Percentiles rank a stretch among this genome's conserved stretches.
Evolutionary conservation across 257 asterid genomes (phyloP).

Genomic region (Solanum pennellii): DNA sequence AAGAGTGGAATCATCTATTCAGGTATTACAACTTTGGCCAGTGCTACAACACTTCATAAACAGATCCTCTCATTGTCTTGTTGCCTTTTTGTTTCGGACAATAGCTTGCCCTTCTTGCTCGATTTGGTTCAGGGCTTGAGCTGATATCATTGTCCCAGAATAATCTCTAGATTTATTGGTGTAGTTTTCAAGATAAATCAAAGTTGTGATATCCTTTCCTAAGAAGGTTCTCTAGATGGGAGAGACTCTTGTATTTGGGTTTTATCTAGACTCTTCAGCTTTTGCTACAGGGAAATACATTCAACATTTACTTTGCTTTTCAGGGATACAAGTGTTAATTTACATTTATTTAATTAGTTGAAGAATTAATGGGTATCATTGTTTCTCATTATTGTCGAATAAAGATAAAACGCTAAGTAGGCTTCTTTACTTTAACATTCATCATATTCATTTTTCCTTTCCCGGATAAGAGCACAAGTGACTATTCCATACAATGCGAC

Average conservation of each 20-base stretch:
- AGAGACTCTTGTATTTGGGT: background rate
- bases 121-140: constrained; percentile 56
- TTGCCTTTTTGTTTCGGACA: constrained; percentile 40
- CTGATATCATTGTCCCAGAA: constrained; percentile 47
- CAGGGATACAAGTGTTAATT: background rate
- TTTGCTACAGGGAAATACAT: background rate
- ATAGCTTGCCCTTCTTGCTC: constrained; percentile 38
- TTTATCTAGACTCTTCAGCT: background rate
- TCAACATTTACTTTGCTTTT: background rate
- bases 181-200: constrained; percentile 31
- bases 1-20: constrained; percentile 36
- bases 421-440: background rate
- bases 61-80: constrained; percentile 49
- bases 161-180: constrained; percentile 26
- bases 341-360: background rate
- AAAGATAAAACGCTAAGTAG: background rate
- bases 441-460: no score
- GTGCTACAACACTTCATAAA: constrained; percentile 34
- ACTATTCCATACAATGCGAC: background rate
- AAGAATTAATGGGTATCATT: background rate
- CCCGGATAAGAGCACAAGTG: background rate
- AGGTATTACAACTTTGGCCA: constrained; percentile 46
- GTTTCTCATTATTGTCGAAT: background rate
- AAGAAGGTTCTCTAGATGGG: background rate
- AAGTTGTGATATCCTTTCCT: constrained; percentile 73